Evolutionary conservation across 139 green algal genomes (phyloP).

Genomic region (Deuterostichococcus epilithicus): DNA sequence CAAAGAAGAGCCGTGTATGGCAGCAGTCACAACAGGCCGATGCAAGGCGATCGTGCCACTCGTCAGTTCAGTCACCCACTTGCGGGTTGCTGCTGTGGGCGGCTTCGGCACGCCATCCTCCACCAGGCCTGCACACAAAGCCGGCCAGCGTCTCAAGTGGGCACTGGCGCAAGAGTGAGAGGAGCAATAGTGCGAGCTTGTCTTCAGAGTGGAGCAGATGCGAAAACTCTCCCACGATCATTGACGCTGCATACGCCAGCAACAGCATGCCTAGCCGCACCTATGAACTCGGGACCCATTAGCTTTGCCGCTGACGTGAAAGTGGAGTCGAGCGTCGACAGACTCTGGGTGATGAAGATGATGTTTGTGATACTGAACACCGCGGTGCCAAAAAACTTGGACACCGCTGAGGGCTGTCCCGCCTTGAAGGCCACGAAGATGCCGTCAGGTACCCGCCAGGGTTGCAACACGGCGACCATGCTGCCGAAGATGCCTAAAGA

Average conservation of each 20-base stretch:
- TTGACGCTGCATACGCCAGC: no score
- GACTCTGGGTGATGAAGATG: constrained; percentile 24
- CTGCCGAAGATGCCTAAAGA: constrained; percentile 29
- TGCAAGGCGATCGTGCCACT: no score
- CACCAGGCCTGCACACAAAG: constrained; percentile 2
- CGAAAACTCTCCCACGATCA: no score
- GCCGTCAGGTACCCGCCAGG: neutral
- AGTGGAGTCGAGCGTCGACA: constrained; percentile 25
- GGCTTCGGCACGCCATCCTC: constrained; percentile 16
- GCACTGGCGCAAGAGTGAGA: no score
- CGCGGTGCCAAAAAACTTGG: constrained; percentile 12
- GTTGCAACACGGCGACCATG: constrained; percentile 10
- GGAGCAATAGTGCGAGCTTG: no score
- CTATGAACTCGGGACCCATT: constrained; percentile 23
- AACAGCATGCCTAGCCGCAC: neutral
- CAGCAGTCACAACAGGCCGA: no score
- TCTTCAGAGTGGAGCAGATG: neutral
- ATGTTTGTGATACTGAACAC: constrained; percentile 20
- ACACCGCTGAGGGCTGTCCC: constrained; percentile 18
- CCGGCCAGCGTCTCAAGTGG: no score
- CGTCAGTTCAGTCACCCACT: no score
- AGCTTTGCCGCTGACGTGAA: constrained; percentile 29
- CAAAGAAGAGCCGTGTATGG: no score
- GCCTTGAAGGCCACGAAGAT: constrained; percentile 12
- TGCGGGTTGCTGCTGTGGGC: constrained; percentile 8